These are phyloP conservation scores for Scedosporium apiospermum DNA, from an alignment of 2,329 filamentous ascomycete species.

Conservation along the genomic window DNA sequence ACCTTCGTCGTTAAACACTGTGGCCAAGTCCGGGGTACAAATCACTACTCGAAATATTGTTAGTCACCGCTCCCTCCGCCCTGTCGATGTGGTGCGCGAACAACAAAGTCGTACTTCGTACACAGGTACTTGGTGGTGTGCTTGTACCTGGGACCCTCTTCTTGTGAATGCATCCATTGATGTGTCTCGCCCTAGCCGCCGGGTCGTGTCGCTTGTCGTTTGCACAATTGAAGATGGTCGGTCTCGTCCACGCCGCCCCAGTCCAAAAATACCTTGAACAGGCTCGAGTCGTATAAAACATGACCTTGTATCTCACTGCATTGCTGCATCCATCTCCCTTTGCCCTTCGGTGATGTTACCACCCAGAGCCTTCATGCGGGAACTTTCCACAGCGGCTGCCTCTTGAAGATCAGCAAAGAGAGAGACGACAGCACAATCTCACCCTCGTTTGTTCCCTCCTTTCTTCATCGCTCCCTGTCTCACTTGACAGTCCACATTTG, in stretches of 20 bases:
- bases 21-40: background rate
- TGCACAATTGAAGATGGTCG: too few species aligned
- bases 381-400: background rate
- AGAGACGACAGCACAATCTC: background rate
- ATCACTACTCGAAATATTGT: background rate
- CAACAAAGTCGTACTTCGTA: too few species aligned
- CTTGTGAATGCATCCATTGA: too few species aligned
- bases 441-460: too few species aligned
- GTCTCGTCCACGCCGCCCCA: too few species aligned
- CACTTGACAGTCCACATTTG: too few species aligned
- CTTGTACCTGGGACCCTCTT: background rate
- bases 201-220: background rate
- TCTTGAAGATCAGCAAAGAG: background rate
- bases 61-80: background rate
- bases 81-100: background rate
- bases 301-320: background rate
- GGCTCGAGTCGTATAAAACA: background rate
- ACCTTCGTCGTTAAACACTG: background rate
- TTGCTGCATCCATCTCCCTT: background rate
- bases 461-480: too few species aligned
- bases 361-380: background rate
- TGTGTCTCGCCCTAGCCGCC: background rate
- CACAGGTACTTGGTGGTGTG: too few species aligned
- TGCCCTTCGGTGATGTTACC: background rate
- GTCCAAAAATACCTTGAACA: background rate